phyloP scores from a whole-genome alignment of 2,329 filamentous ascomycete genomes.

The Trichophyton schoenleinii region DNA sequence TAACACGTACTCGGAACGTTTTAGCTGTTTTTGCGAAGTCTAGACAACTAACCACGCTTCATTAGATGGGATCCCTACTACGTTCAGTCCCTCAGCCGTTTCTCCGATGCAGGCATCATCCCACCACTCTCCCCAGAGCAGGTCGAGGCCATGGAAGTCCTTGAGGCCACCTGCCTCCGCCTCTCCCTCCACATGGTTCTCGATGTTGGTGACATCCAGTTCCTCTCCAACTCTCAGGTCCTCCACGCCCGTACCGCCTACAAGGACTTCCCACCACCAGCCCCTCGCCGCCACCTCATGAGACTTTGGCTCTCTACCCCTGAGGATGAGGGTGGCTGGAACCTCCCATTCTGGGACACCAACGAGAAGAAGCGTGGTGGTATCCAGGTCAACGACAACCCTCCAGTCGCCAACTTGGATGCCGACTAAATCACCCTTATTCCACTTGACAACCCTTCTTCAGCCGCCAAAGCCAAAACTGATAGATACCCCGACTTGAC shows the following conservation, averaged over 20 bases:
- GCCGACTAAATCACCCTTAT: conserved; percentile 47
- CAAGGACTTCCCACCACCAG: conserved; percentile 55
- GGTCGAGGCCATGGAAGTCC: conserved; percentile 51
- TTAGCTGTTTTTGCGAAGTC: conserved; percentile 9
- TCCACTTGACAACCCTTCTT: not conserved
- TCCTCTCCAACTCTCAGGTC: conserved; percentile 67
- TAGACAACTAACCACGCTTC: conserved; percentile 3
- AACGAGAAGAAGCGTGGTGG: conserved; percentile 77
- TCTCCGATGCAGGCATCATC: conserved; percentile 59
- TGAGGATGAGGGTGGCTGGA: conserved; percentile 73
- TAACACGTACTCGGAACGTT: not conserved
- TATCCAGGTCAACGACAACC: conserved; percentile 71
- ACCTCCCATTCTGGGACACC: conserved; percentile 67
- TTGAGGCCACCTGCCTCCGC: conserved; percentile 63
- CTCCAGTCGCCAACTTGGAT: conserved; percentile 62
- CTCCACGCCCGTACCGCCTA: conserved; percentile 74
- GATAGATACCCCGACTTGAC: not conserved
- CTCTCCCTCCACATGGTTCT: conserved; percentile 73
- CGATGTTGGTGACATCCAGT: conserved; percentile 79
- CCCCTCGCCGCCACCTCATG: conserved; percentile 64
- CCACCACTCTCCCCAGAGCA: conserved; percentile 60
- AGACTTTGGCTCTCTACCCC: conserved; percentile 75
- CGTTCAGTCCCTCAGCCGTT: conserved; percentile 60
- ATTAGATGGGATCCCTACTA: conserved; percentile 72
- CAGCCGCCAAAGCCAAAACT: not conserved